phyloP scores from a whole-genome alignment of 2,329 filamentous ascomycete species.

The Epichloe bromicola region DNA sequence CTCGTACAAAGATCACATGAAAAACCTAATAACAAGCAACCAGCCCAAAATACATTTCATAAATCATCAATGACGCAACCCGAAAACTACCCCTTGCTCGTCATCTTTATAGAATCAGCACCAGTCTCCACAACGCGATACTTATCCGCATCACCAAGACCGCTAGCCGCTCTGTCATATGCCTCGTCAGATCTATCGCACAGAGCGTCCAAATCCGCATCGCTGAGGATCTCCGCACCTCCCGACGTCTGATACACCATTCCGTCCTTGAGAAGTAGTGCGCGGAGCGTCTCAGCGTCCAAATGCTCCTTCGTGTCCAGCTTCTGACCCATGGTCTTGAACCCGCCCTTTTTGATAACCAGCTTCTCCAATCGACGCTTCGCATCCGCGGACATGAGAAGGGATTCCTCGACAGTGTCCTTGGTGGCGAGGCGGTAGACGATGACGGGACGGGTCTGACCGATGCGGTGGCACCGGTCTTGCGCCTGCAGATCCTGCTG shows the following conservation, averaged over 20 bases:
- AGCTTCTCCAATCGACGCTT: conserved; percentile 89
- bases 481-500: conserved; percentile 96
- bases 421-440: conserved; percentile 90
- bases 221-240: conserved; percentile 55
- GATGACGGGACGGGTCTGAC: conserved; percentile 81
- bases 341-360: conserved; percentile 87
- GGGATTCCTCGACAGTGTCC: conserved; percentile 78
- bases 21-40: conserved; percentile 36
- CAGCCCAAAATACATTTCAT: neutral
- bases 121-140: conserved; percentile 76
- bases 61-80: neutral
- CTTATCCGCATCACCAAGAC: conserved; percentile 55
- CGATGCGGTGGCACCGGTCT: conserved; percentile 88
- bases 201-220: conserved; percentile 63
- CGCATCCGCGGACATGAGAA: conserved; percentile 77
- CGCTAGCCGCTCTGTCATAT: conserved; percentile 61
- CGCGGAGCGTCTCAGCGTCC: conserved; percentile 47
- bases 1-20: neutral
- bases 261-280: conserved; percentile 59
- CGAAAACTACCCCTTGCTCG: conserved; percentile 10
- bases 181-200: conserved; percentile 60
- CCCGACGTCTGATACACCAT: conserved; percentile 45
- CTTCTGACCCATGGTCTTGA: conserved; percentile 55
- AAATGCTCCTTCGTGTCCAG: conserved; percentile 39
- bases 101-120: conserved; percentile 35